These are phyloP conservation scores for Fusarium sp. DNA, from an alignment of 2,329 filamentous ascomycete species.

Conservation along the genomic window DNA sequence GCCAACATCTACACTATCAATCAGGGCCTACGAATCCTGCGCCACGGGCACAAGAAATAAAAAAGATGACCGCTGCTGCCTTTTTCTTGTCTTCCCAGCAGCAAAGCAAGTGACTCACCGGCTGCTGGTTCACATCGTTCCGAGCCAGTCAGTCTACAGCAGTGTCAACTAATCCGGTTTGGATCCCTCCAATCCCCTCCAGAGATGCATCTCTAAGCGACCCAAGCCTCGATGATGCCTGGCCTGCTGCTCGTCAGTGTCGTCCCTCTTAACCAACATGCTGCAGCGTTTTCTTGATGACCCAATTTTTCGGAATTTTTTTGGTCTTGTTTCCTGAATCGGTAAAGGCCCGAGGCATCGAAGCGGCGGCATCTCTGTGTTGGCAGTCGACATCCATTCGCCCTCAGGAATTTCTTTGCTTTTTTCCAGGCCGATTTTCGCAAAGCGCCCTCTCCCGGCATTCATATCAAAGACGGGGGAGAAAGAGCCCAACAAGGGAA, in stretches of 20 bases:
- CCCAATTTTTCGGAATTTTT: background rate
- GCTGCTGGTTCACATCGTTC: slow-evolving; percentile 4
- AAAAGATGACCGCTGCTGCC: background rate
- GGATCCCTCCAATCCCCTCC: background rate
- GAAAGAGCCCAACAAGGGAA: background rate
- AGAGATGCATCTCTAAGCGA: background rate
- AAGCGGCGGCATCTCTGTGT: background rate
- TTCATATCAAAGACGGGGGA: background rate
- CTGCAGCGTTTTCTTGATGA: background rate
- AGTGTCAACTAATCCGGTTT: slow-evolving; percentile 5
- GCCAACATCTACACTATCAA: background rate
- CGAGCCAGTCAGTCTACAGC: slow-evolving; percentile 8
- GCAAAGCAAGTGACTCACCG: slow-evolving; percentile 6
- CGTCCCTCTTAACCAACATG: background rate
- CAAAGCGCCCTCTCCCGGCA: background rate
- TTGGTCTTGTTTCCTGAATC: background rate
- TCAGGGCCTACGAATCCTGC: background rate
- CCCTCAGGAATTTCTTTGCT: background rate
- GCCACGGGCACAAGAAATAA: background rate
- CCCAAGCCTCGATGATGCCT: background rate
- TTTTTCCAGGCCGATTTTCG: slow-evolving; percentile 3
- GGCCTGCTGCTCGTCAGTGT: background rate
- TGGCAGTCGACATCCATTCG: background rate
- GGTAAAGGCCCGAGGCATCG: background rate
- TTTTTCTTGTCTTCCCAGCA: background rate